A percentile compares a stretch with the other conserved stretches of the same genome.
Conservation (phyloP, 2,329 filamentous ascomycete genomes). For the Polytolypa hystricis region DNA sequence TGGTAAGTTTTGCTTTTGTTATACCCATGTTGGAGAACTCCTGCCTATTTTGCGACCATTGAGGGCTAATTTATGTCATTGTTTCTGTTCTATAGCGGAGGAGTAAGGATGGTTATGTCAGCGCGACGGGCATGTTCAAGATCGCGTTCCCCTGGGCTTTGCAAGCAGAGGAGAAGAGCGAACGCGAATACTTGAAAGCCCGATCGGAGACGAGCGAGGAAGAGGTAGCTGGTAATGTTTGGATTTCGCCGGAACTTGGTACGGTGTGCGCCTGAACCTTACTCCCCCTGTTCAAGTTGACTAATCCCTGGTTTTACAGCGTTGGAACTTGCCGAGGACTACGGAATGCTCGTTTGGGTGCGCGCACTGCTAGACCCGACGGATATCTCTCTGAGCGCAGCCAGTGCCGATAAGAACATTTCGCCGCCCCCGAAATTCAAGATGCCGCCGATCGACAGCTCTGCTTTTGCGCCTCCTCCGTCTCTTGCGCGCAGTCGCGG, state of each 20-base stretch:
- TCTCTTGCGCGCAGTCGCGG: constrained; percentile 37
- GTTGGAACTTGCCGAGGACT: constrained; percentile 73
- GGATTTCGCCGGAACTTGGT: constrained; percentile 74
- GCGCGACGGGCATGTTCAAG: constrained; percentile 60
- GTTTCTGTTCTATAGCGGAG: constrained; percentile 37
- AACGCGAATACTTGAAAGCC: constrained; percentile 68
- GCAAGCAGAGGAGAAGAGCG: constrained; percentile 45
- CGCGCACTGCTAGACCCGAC: constrained; percentile 81
- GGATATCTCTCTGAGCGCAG: constrained; percentile 57
- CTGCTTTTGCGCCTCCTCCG: constrained; percentile 18
- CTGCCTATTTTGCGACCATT: constrained; percentile 1
- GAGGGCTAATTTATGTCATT: too few species aligned
- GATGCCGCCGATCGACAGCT: constrained; percentile 36
- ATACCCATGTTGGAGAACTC: background rate
- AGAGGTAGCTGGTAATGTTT: constrained; percentile 92
- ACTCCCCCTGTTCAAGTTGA: background rate
- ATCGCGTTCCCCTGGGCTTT: constrained; percentile 57
- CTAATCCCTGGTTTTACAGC: constrained; percentile 42
- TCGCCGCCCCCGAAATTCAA: constrained; percentile 72
- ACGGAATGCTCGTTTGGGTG: constrained; percentile 77
- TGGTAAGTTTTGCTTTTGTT: constrained; percentile 43
- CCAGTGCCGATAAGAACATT: constrained; percentile 65
- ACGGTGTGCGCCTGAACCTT: constrained; percentile 15
- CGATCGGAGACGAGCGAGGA: constrained; percentile 72
- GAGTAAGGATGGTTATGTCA: constrained; percentile 55